Base-by-base conservation (phyloP, 306 rosid species). In the Cajanus cajan region DNA sequence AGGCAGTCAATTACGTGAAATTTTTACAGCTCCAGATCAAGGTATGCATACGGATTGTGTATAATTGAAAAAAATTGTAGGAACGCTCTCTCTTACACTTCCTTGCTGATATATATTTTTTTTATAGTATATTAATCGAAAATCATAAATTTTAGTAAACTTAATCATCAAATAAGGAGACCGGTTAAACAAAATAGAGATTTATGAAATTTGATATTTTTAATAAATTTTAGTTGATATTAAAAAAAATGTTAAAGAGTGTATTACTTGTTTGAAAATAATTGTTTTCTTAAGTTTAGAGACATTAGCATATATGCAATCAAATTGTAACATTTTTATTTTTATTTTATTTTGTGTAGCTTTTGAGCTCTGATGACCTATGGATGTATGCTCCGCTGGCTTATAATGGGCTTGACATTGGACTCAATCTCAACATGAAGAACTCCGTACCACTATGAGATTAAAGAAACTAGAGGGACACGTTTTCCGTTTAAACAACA, bases 331-430 rank as follows among this genome's bases (percentile, higher is more conserved):
- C 25, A 6, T 16, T 7, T 31, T 8, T 10, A 16, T 6, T 8
- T 6, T 18, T 0, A 9, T 5, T 13, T 2, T 19, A 69, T 57
- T 11, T 3, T 44, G 36, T 82, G 87, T 80, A 95, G 99, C 95
- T 95, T 61, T 78, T 93, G 66, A 89, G 99, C 88, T 93, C 99
- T 1, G 97, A 95, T 78, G 98, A 95, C 4, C 24, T 87, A 71
- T 95, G 99, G 99, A 95, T 95, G 97, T 95, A 92, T 36, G 90
- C 99, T 80, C 98, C 98, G 0, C 84, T 95, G 69, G 98, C 98
- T 75, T 90, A 91, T 77, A 95, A 93, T 65, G 99, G 98, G 47
- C 81, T 95, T 81, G 99, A 91, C 78, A 86, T 95, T 81, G 96
- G 92, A 33, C 86, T 93, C 81, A 78, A 78, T 74, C 71, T 85